A percentile compares a stretch with the other conserved stretches of the same genome.
Evolutionary conservation across 257 asterid species (phyloP).

Genomic region (Solanum appendiculatum): DNA sequence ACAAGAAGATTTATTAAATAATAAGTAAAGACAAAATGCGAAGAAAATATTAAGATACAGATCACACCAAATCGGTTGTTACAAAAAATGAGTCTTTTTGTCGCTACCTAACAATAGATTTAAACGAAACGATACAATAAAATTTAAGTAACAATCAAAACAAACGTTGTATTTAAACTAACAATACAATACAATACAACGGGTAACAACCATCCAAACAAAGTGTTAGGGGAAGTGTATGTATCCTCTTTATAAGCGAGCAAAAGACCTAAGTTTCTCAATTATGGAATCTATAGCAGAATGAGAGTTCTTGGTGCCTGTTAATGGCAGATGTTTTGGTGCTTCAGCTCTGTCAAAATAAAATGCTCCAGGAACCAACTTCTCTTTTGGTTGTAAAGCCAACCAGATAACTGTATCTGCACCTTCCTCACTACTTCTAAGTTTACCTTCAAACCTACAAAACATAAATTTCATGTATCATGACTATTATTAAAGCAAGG

Average conservation of each 20-base stretch:
- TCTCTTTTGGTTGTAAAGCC: constrained; percentile 80
- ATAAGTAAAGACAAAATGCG: no score
- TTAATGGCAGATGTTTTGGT: constrained; percentile 63
- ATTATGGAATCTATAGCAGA: constrained; percentile 47
- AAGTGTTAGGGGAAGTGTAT: not conserved
- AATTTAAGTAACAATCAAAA: no score
- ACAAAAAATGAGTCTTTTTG: no score
- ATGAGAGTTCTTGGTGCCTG: constrained; percentile 60
- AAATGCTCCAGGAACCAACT: constrained; percentile 56
- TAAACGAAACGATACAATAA: no score
- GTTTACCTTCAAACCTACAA: constrained; percentile 61
- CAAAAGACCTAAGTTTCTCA: constrained; percentile 28
- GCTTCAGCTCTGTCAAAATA: constrained; percentile 78
- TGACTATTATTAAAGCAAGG: not conserved
- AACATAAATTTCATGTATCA: not conserved
- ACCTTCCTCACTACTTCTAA: constrained; percentile 84
- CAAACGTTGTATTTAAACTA: no score
- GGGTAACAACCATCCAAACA: not conserved
- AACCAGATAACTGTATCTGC: constrained; percentile 82
- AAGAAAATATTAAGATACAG: no score
- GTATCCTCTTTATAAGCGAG: constrained; percentile 11
- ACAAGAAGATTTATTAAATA: no score
- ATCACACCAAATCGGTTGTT: no score
- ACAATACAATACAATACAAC: no score
- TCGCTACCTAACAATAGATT: no score